Evolutionary conservation across 2,329 filamentous ascomycete genomes (phyloP).

Genomic region (Furcasterigmium furcatum): DNA sequence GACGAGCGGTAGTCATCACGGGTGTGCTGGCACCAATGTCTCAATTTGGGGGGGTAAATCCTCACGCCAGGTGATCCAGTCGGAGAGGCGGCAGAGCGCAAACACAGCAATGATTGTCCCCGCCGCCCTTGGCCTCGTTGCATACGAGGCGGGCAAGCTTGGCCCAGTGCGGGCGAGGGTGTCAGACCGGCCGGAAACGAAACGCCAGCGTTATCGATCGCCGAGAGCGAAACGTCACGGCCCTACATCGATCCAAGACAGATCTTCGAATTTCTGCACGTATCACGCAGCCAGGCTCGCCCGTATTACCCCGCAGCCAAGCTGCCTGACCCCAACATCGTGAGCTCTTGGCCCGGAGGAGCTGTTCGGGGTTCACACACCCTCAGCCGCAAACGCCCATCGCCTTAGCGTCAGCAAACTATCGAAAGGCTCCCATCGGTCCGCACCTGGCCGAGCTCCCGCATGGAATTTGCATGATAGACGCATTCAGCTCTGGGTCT

Average conservation of each 20-base stretch:
- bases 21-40: too few relatives aligned
- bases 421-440: background rate
- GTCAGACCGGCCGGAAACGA: too few relatives aligned
- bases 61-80: too few relatives aligned
- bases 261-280: background rate
- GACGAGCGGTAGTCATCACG: too few relatives aligned
- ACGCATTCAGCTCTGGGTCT: background rate
- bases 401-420: constrained; percentile 1
- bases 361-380: background rate
- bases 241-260: background rate
- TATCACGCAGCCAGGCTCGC: background rate
- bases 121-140: too few relatives aligned
- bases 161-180: too few relatives aligned
- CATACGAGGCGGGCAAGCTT: too few relatives aligned
- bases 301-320: background rate
- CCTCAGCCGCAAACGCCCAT: constrained; percentile 2
- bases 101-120: too few relatives aligned
- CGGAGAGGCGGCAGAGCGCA: too few relatives aligned
- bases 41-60: too few relatives aligned
- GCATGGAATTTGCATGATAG: background rate
- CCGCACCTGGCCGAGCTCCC: background rate
- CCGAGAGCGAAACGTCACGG: background rate
- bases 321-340: background rate
- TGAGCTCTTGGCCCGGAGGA: background rate
- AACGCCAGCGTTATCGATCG: background rate